Percentiles rank a stretch among this genome's conserved stretches.
These are phyloP conservation scores for Clitocybe nebularis DNA, from an alignment of 1,284 basidiomycete species.

Conservation along the genomic window DNA sequence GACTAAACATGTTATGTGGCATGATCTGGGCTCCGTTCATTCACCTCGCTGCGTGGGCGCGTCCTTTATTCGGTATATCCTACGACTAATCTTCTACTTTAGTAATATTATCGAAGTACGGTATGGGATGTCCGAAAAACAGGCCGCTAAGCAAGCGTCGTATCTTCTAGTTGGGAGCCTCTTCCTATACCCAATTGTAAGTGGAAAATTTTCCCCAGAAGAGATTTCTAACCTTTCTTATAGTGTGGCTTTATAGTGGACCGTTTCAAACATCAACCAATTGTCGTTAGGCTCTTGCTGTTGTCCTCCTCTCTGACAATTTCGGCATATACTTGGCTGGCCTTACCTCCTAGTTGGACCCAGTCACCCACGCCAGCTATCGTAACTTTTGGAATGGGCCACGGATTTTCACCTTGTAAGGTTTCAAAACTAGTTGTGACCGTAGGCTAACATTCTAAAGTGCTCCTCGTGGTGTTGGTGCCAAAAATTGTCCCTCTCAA, in stretches of 20 bases:
- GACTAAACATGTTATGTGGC: conserved; percentile 71
- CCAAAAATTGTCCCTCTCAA: conserved; percentile 67
- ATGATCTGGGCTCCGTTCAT: conserved; percentile 76
- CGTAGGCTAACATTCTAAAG: conserved; percentile 26
- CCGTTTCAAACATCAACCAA: conserved; percentile 48
- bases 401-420: conserved; percentile 70
- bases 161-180: conserved; percentile 73
- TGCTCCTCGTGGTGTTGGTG: conserved; percentile 72
- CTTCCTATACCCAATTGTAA: conserved; percentile 69
- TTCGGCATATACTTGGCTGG: conserved; percentile 63
- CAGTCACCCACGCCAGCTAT: conserved; percentile 60
- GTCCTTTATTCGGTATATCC: conserved; percentile 8
- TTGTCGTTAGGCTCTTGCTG: conserved; percentile 56
- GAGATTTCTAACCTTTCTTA: not conserved
- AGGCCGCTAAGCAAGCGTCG: conserved; percentile 63
- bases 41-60: conserved; percentile 72
- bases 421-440: conserved; percentile 16
- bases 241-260: conserved; percentile 65
- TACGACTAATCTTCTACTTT: conserved; percentile 6
- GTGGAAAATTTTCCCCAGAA: conserved; percentile 5
- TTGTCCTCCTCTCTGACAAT: conserved; percentile 63
- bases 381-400: conserved; percentile 58
- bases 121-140: conserved; percentile 56
- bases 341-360: conserved; percentile 54
- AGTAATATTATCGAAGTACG: conserved; percentile 76